phyloP scores from a whole-genome alignment of 352 stramenopile species.

The Pseudoperonospora humuli region DNA sequence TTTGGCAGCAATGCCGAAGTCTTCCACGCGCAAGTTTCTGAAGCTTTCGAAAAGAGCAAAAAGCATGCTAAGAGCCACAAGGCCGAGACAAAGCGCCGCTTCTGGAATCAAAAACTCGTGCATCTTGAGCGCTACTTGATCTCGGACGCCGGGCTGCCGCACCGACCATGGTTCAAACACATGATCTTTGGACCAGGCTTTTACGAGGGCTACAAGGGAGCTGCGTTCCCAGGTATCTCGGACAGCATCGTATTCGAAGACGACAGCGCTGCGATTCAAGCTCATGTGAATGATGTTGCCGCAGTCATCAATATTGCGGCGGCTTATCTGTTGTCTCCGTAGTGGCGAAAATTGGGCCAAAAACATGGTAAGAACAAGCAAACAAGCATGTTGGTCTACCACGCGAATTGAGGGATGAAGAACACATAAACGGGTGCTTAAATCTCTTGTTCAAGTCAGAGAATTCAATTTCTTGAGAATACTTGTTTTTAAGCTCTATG shows the following conservation, averaged over 20 bases:
- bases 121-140: constrained; percentile 32
- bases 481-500: no score
- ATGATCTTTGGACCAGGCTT: constrained; percentile 45
- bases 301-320: constrained; percentile 27
- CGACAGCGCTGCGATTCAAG: constrained; percentile 23
- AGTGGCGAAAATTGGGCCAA: no score
- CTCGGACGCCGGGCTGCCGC: constrained; percentile 30
- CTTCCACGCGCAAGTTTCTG: constrained; percentile 18
- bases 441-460: no score
- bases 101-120: constrained; percentile 18
- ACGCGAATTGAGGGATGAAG: no score
- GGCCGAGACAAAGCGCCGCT: constrained; percentile 1
- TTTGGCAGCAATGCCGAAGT: constrained; percentile 23
- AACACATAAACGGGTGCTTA: no score
- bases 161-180: constrained; percentile 42
- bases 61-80: constrained; percentile 7
- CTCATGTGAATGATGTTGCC: constrained; percentile 34
- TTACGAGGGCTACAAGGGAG: constrained; percentile 41
- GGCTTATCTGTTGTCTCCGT: constrained; percentile 18
- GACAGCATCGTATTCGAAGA: constrained; percentile 38
- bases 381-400: no score
- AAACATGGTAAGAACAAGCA: no score
- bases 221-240: constrained; percentile 39
- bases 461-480: no score
- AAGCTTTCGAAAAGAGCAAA: constrained; percentile 4